Conservation (phyloP, 169 alveolate species). For the Eimeria necatrix region DNA sequence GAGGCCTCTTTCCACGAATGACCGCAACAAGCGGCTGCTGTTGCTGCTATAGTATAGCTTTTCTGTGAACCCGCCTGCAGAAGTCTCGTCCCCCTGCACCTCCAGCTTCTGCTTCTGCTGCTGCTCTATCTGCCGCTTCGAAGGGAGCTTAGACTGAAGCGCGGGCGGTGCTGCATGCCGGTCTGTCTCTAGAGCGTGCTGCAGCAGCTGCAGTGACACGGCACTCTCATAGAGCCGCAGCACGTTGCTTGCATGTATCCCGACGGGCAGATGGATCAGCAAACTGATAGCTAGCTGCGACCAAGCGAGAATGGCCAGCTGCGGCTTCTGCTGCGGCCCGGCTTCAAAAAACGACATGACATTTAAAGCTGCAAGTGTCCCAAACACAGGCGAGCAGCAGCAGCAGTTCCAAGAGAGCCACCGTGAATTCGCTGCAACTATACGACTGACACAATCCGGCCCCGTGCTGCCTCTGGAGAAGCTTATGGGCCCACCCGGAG, state of each 20-base stretch:
- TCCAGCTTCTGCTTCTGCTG: not conserved
- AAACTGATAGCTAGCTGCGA: not conserved
- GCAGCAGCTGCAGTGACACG: not conserved
- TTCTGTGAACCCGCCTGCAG: not conserved
- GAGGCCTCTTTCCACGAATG: not conserved
- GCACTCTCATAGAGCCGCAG: not conserved
- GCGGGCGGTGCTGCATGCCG: not conserved
- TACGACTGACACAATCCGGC: not conserved
- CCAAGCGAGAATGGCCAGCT: constrained; percentile 4
- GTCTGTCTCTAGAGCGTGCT: constrained; percentile 32
- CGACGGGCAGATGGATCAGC: not conserved
- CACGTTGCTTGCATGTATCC: not conserved
- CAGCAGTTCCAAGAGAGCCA: not conserved
- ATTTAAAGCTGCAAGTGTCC: not conserved
- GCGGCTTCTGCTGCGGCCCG: not conserved
- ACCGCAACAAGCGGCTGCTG: not conserved
- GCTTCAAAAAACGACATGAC: not conserved
- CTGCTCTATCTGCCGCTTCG: not conserved
- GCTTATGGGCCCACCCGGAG: not conserved
- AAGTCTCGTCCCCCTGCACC: not conserved
- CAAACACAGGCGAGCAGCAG: not conserved
- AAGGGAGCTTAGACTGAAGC: not conserved
- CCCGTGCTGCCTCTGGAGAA: not conserved
- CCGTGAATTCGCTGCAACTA: not conserved
- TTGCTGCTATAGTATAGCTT: not conserved